Base-by-base conservation (phyloP, 192 early-diverging fungal genomes). In the Dimargaris cristalligena region DNA sequence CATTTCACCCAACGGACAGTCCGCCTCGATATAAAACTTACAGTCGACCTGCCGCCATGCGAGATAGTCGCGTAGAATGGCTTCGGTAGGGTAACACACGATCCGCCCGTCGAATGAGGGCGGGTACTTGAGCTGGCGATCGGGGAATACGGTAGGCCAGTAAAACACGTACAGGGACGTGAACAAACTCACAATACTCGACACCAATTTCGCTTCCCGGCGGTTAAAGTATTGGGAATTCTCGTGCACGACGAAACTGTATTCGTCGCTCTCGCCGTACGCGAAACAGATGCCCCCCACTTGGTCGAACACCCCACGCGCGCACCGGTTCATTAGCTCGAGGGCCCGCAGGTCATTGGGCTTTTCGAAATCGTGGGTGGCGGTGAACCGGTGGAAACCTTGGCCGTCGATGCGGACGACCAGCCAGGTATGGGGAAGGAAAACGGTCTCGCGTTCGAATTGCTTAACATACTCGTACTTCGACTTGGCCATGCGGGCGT, bases 251-350 rank as follows among this genome's bases (percentile, higher is more conserved):
- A 89, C 73, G 78, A 93, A 91, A 68, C 83, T 79, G 73, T 78
- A 97, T 68, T 97, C 94, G 68, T 97, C 94, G 65, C 85, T 88
- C 70, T 97, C 81, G 23, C 93, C 95, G 64, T 94, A 98, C 20
- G 84, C 86, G 0, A 94, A 44, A 31, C 86, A 70, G 49, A 91
- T 82, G 65, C 91, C 90, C 14, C 74, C 69, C 46, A 91, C 76
- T 57, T 84, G 80, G 38, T 80, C 68, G 85, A 94, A 87, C n/a
- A 92, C 88, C 20, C 61, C 63, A 35, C 70, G 67, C n/a, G 87
- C 90, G 44, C 81, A 85, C 22, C 77, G 74, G 64, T 90, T 91
- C 85, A 90, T 92, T 34, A 94, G 68, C 44, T 84, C 65, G 44
- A 94, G 77, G 6, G 85, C 87, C 2, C 79, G 65, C 62, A 80